Percentiles rank a stretch among this genome's conserved stretches.
phyloP scores from a whole-genome alignment of 1,139 yeast species.

The Kazachstania sp. region DNA sequence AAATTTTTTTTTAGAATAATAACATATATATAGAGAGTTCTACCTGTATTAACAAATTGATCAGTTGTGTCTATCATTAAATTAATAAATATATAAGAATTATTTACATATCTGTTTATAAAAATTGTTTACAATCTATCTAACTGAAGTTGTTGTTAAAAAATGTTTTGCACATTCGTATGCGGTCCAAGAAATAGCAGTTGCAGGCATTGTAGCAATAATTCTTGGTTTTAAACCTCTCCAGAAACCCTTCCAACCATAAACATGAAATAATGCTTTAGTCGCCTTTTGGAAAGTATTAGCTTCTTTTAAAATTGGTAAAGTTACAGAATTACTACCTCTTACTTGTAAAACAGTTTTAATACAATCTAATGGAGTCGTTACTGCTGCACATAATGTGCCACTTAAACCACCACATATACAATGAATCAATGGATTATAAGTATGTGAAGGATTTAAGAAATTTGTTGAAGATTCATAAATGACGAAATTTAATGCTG shows the following conservation, averaged over 20 bases:
- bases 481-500: slow-evolving; percentile 87
- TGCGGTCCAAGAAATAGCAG: slow-evolving; percentile 97
- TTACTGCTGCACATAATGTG: slow-evolving; percentile 91
- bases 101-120: no score
- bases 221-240: slow-evolving; percentile 88
- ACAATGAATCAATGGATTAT: slow-evolving; percentile 88
- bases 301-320: slow-evolving; percentile 46
- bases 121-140: no score
- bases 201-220: slow-evolving; percentile 90
- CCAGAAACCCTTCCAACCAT: slow-evolving; percentile 64
- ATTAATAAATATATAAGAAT: no score
- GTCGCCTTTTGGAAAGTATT: slow-evolving; percentile 70
- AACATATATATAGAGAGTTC: no score
- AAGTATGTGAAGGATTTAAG: slow-evolving; percentile 66
- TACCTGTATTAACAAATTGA: no score
- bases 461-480: slow-evolving; percentile 75
- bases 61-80: no score
- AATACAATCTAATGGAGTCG: slow-evolving; percentile 90
- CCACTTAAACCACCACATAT: slow-evolving; percentile 93
- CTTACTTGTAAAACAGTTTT: slow-evolving; percentile 73
- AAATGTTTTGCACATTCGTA: slow-evolving; percentile 83
- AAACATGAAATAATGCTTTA: slow-evolving; percentile 50
- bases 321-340: slow-evolving; percentile 32
- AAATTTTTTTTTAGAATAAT: background rate
- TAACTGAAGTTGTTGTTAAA: slow-evolving; percentile 4